Base-by-base conservation (phyloP, 148 eudicot genomes). In the Simmondsia chinensis region DNA sequence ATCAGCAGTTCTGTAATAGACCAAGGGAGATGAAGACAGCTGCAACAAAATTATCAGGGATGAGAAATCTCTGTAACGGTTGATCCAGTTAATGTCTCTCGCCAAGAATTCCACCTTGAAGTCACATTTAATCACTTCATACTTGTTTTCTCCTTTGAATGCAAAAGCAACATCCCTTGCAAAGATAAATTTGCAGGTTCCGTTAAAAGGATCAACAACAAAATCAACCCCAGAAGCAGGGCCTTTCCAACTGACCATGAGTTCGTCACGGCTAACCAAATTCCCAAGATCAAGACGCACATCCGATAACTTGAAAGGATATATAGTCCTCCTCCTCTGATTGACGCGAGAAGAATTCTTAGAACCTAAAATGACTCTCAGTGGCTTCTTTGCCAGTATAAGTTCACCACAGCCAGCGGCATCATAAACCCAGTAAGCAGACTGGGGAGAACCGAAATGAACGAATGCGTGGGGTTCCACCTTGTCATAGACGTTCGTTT, bases 401-500 rank as follows among this genome's bases (percentile, higher is more conserved):
- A 88, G 87, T 15, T 66, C 51, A 10, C 70, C 60, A 37, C 62
- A 39, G 2, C 71, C 78, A 16, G 68, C 73, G 12, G 71, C 72
- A 56, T 77, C 69, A 16, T 65, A 37, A 45, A 83, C 87, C 27
- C 27, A 45, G 9, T 31, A 18, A 13, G 68, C 94, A 5, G 77
- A 60, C 12, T 64, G 60, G n/a, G 81, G 50, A 52, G 40, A 39
- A 10, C 55, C 73, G 63, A 89, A 84, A 56, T 89, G 97, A 42
- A 89, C 72, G 56, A 77, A 89, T 10, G 97, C 97, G 36, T 89
- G 97, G n/a, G 95, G 91, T 42, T 60, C 70, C 6, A 84, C 93
- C 52, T 69, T 80, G 12, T 65, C 77, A 57, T 77, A 80, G 12
- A 64, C 69, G 2, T 52, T 33, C 0, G 41, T 59, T 33, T 56